These are phyloP conservation scores for Peronospora farinosa DNA, from an alignment of 352 stramenopile genomes.

Conservation along the genomic window DNA sequence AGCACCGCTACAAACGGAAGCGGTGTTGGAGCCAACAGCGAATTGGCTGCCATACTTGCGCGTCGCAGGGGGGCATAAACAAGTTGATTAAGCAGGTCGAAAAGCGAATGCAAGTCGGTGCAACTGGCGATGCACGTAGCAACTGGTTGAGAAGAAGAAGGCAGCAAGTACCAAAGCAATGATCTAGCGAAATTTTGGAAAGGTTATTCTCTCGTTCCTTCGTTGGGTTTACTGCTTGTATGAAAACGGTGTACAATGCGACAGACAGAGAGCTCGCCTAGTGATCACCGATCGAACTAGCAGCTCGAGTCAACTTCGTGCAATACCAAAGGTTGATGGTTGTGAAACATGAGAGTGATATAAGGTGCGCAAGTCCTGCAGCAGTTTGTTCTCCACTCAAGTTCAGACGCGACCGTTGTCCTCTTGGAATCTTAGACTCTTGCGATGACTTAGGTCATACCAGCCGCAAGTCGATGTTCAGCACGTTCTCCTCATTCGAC, in stretches of 20 bases:
- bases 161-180: constrained; percentile 2
- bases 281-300: too few species aligned
- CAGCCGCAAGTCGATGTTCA: too few species aligned
- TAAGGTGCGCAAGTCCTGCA: too few species aligned
- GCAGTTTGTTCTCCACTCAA: too few species aligned
- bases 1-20: constrained; percentile 34
- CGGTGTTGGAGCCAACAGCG: constrained; percentile 68
- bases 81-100: neutral
- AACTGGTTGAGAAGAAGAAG: constrained; percentile 5
- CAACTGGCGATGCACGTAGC: neutral
- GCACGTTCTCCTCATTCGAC: too few species aligned
- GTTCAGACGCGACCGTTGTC: too few species aligned
- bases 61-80: constrained; percentile 44
- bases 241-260: neutral
- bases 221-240: neutral
- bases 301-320: too few species aligned
- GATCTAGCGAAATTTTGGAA: constrained; percentile 21
- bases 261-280: too few species aligned
- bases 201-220: neutral
- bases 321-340: constrained; percentile 79
- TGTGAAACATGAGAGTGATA: too few species aligned
- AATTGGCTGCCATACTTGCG: constrained; percentile 75
- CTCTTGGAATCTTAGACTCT: too few species aligned
- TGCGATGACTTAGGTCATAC: too few species aligned
- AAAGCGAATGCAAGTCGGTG: constrained; percentile 1